A percentile compares a stretch with the other conserved stretches of the same genome.
phyloP scores from a whole-genome alignment of 345 rosid genomes.

The Angophora floribunda region DNA sequence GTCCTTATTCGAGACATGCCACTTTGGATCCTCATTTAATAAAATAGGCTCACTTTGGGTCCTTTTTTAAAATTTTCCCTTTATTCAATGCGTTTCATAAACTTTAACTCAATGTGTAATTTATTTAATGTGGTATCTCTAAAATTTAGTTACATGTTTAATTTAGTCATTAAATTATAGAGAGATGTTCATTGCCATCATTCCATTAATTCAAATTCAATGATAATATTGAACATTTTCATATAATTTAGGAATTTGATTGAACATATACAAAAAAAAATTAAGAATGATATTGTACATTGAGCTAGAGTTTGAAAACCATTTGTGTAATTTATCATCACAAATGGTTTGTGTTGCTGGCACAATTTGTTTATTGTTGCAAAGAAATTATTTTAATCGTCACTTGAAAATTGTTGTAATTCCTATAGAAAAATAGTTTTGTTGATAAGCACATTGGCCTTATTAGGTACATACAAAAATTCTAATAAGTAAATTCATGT shows the following conservation, averaged over 20 bases:
- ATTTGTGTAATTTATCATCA: not conserved
- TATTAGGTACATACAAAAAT: not conserved
- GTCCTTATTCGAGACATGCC: no score
- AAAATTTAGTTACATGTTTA: rapidly evolving
- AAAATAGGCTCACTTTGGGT: no score
- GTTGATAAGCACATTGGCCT: not conserved
- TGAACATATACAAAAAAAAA: rapidly evolving
- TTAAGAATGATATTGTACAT: rapidly evolving
- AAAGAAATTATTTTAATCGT: not conserved
- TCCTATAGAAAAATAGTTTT: not conserved
- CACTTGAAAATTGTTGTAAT: not conserved
- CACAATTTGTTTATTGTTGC: not conserved
- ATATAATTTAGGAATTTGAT: rapidly evolving
- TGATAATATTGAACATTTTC: rapidly evolving
- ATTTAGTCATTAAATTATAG: rapidly evolving
- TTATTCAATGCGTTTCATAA: no score
- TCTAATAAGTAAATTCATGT: not conserved
- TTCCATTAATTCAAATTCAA: not conserved
- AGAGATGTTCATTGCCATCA: rapidly evolving
- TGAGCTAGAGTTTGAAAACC: rapidly evolving
- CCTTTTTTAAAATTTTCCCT: no score
- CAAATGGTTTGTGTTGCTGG: not conserved
- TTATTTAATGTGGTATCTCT: not conserved
- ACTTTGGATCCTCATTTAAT: no score
- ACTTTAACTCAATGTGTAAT: no score